phyloP scores from a whole-genome alignment of 2,329 filamentous ascomycete genomes.

The Phialophora verrucosa region DNA sequence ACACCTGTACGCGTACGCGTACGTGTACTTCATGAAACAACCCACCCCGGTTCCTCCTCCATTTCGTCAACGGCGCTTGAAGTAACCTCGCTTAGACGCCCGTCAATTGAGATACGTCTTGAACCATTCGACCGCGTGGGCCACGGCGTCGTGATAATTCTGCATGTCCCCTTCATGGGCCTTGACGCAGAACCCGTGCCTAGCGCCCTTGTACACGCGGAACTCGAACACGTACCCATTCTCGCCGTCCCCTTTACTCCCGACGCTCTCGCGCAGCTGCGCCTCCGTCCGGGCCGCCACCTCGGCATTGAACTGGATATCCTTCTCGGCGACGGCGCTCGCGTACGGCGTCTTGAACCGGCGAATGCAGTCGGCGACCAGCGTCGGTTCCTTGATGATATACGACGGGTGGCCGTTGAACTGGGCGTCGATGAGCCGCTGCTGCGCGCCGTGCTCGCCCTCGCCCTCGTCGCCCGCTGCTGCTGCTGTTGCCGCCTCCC shows the following conservation, averaged over 20 bases:
- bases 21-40: not conserved
- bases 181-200: constrained; percentile 36
- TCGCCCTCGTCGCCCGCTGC: constrained; percentile 29
- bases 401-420: constrained; percentile 60
- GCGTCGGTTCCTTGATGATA: constrained; percentile 53
- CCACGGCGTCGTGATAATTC: constrained; percentile 22
- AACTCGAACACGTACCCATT: constrained; percentile 32
- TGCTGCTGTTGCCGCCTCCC: constrained; percentile 40
- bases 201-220: constrained; percentile 33
- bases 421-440: constrained; percentile 54
- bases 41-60: not conserved
- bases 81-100: not conserved
- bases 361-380: constrained; percentile 41
- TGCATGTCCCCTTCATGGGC: constrained; percentile 25
- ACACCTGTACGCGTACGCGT: not conserved
- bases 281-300: constrained; percentile 44
- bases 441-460: no score
- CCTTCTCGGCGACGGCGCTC: constrained; percentile 45
- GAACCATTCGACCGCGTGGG: constrained; percentile 37
- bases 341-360: constrained; percentile 34
- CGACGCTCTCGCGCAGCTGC: constrained; percentile 22
- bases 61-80: not conserved
- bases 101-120: constrained; percentile 35
- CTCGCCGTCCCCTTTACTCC: constrained; percentile 20
- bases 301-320: constrained; percentile 53